phyloP scores from a whole-genome alignment of 768 basidiomycete genomes.

The Xerocomus brunneocitrinus region DNA sequence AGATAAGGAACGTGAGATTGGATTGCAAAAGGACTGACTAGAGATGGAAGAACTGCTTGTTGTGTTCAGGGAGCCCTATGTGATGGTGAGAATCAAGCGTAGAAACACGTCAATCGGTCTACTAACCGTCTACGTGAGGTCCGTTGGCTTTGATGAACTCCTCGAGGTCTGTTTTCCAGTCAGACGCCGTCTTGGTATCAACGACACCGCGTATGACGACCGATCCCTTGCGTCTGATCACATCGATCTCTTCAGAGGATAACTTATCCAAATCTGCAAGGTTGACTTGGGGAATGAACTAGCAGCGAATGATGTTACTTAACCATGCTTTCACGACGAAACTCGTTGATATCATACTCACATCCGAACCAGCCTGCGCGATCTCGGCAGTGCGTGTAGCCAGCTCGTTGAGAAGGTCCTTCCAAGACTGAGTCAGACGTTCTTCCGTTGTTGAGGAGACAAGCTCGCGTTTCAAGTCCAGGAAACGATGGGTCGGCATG shows the following conservation, averaged over 20 bases:
- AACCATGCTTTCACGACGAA: neutral
- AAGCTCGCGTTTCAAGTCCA: conserved; percentile 55
- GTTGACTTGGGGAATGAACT: conserved; percentile 62
- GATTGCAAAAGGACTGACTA: conserved; percentile 43
- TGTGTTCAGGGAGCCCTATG: conserved; percentile 46
- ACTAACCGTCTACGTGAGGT: conserved; percentile 48
- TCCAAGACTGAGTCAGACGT: conserved; percentile 52
- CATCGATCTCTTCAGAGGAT: conserved; percentile 40
- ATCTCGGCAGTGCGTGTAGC: conserved; percentile 43
- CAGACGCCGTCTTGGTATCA: conserved; percentile 47
- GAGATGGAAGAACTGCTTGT: conserved; percentile 71
- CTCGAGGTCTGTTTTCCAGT: conserved; percentile 55
- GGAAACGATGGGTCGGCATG: conserved; percentile 35
- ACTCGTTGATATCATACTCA: conserved; percentile 22
- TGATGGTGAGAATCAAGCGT: neutral
- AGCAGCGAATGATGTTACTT: neutral
- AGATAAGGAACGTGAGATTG: neutral
- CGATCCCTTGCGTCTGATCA: conserved; percentile 51
- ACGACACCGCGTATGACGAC: conserved; percentile 63
- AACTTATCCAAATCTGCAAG: conserved; percentile 51
- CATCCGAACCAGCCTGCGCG: conserved; percentile 44
- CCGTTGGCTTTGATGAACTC: conserved; percentile 52
- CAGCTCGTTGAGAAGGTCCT: conserved; percentile 51
- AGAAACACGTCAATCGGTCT: neutral
- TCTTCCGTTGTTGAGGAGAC: conserved; percentile 45